Evolutionary conservation across 495 filamentous ascomycete species (phyloP), one percentile per base, ranked within the genome.

Genomic region (Tuber aestivum): DNA sequence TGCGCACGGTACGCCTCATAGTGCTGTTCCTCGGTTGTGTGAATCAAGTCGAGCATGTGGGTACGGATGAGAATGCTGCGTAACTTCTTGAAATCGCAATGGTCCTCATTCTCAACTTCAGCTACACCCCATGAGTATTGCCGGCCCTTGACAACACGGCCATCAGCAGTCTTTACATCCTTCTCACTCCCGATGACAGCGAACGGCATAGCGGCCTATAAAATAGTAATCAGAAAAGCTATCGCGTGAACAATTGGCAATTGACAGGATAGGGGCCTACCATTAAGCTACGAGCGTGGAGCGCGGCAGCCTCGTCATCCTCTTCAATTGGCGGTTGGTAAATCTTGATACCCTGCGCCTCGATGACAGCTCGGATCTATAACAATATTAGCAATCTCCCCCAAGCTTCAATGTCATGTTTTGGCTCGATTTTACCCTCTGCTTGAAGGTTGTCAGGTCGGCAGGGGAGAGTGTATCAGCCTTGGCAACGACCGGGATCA

Each of bases 61-160:
- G 96, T 99, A 83, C 95, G 94, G 87, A 99, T 98, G 78, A 99
- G 88, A 82, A 98, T 98, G 32, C 94, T 97, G 79, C 95, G 94
- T 76, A 99, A 92, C 88, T 99, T 99, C 92, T 99, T 99, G 87
- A 99, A 99, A 86, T 99, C 95, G 86, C 95, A 99, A 90, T 99
- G 95, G 77, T 98, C 95, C 85, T 99, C 95, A 85, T 99, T 98
- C 89, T 99, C 95, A 72, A 99, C 95, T 85, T 99, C 95, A 74
- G 96, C 95, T 78, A 98, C 95, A 87, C 95, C 95, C 95, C 95
- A 99, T 72, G 94, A 93, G 85, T 99, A 99, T 86, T 98, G 95
- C 72, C 95, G 95, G 79, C 95, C 95, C 89, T 98, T 99, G 82
- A 98, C 93, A 77, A 97, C 95, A 84, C 94, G 94, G 78, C 92